Evolutionary conservation across 2,329 filamentous ascomycete genomes (phyloP), one percentile per base, ranked within the genome.

Genomic region (Sphaerostilbella broomeana): DNA sequence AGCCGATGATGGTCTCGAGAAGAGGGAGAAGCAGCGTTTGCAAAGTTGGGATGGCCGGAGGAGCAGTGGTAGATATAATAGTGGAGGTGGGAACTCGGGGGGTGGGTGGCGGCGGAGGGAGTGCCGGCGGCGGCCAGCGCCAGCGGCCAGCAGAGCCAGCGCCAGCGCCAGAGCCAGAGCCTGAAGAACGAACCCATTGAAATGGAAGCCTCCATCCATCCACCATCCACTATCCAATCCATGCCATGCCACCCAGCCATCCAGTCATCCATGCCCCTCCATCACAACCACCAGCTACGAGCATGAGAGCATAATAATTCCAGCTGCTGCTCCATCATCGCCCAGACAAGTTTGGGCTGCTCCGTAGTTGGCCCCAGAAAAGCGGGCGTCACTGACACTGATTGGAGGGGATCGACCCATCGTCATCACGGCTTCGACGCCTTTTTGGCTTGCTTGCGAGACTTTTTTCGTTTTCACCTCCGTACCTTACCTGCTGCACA

Each of bases 341-440:
- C n/a, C n/a, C n/a, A n/a, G n/a, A n/a, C 13, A 21, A 27, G 22
- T 42, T 41, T 24, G 30, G 44, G 42, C 38, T 39, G 43, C 44
- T 46, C 46, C 49, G 45, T 29, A 46, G 42, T 43, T 39, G 40
- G 50, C 48, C 53, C 48, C 51, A 52, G 51, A 48, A 49, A 46
- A 47, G 53, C 52, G 53, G 53, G 50, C 38, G 46, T 42, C 25
- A 31, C n/a, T 12, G 41, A 33, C 44, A 42, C 21, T 50, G 48
- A 51, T 54, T 53, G 53, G 53, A 46, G 52, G 48, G 47, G 40
- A 44, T 41, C 40, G 21, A 20, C 26, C 24, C 44, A 56, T 57
- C 54, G 54, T 57, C 54, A 54, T 56, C 53, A 22, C 22, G 11
- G 28, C 21, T 32, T 32, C 38, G n/a, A 15, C 38, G 24, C 27